These are phyloP conservation scores for Epichloe gansuensis DNA, from an alignment of 2,329 filamentous ascomycete genomes.

Conservation along the genomic window DNA sequence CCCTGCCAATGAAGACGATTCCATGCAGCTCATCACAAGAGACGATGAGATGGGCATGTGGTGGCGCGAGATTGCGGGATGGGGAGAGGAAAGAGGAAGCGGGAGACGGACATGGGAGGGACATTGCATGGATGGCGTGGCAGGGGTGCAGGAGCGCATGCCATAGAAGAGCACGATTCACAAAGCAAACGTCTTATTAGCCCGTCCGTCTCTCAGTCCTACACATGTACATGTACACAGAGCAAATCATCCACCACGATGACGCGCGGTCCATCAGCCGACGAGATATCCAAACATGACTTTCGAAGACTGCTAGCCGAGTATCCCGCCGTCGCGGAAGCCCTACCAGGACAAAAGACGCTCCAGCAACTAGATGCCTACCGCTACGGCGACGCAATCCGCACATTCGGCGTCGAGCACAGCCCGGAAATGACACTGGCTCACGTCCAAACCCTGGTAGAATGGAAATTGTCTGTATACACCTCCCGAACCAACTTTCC, in stretches of 20 bases:
- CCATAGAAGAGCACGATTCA: too few species aligned
- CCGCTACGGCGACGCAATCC: constrained; percentile 42
- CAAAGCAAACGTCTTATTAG: background rate
- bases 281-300: constrained; percentile 16
- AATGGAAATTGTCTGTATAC: constrained; percentile 55
- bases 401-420: constrained; percentile 26
- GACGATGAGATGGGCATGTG: too few species aligned
- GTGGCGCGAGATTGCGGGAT: too few species aligned
- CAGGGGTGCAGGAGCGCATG: too few species aligned
- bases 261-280: constrained; percentile 1
- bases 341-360: constrained; percentile 32
- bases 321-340: constrained; percentile 28
- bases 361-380: constrained; percentile 46
- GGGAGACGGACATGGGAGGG: too few species aligned
- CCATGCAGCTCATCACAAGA: too few species aligned
- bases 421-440: constrained; percentile 35
- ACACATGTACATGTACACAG: too few species aligned
- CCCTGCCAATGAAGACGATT: too few species aligned
- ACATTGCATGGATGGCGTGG: too few species aligned
- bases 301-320: constrained; percentile 24
- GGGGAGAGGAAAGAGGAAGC: too few species aligned
- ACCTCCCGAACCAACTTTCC: background rate
- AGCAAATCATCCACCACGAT: background rate
- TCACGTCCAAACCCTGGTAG: constrained; percentile 47
- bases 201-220: background rate